These are phyloP conservation scores for Chlorella sp. DNA, from an alignment of 139 green algal species.

Conservation along the genomic window DNA sequence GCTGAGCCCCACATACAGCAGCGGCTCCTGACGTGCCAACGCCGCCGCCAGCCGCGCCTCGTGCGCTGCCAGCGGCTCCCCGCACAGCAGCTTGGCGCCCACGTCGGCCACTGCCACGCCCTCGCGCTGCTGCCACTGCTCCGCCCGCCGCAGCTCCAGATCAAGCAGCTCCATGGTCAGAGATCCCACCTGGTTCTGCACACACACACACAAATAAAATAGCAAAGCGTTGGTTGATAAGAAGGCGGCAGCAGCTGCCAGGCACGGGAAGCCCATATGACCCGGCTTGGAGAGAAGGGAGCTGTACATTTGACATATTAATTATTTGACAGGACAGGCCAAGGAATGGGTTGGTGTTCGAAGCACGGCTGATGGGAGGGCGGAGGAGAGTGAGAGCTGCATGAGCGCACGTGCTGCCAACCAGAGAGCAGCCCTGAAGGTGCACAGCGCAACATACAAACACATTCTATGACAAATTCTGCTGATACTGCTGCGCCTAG, in stretches of 20 bases:
- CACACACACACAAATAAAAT: too few species aligned
- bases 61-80: constrained; percentile 13
- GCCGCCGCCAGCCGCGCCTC: constrained; percentile 69
- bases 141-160: constrained; percentile 79
- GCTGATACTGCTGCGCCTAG: neutral
- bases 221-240: too few species aligned
- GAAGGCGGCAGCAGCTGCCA: too few species aligned
- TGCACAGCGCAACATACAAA: neutral
- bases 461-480: neutral
- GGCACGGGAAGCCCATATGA: too few species aligned
- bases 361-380: neutral
- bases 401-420: too few species aligned
- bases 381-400: neutral
- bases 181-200: constrained; percentile 71
- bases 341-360: neutral
- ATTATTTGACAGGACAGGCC: too few species aligned
- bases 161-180: constrained; percentile 84
- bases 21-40: constrained; percentile 79
- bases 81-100: constrained; percentile 14
- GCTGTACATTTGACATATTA: too few species aligned
- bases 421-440: too few species aligned
- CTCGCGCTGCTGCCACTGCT: constrained; percentile 62
- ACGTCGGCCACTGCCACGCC: constrained; percentile 29
- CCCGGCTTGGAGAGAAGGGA: neutral
- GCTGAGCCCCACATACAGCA: constrained; percentile 80